Conservation (phyloP, 768 basidiomycete genomes). For the Kwoniella bestiolae region DNA sequence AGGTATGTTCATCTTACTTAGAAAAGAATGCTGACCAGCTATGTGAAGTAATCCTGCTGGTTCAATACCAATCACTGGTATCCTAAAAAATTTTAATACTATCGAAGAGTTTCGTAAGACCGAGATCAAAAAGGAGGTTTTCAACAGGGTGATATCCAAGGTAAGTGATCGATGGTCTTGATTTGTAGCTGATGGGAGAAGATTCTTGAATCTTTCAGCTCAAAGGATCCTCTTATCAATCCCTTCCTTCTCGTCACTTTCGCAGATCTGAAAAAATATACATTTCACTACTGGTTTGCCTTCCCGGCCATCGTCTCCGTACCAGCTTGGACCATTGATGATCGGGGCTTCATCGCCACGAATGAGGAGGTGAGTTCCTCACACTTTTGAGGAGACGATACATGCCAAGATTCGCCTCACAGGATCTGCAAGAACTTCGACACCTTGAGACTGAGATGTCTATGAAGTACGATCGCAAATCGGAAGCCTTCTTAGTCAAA, state of each 20-base stretch:
- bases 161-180: conserved; percentile 58
- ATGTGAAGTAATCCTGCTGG: conserved; percentile 26
- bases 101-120: conserved; percentile 87
- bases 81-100: conserved; percentile 93
- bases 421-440: conserved; percentile 35
- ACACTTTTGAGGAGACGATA: no score
- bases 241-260: conserved; percentile 89
- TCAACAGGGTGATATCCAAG: conserved; percentile 72
- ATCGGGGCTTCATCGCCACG: conserved; percentile 64
- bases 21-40: background rate
- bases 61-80: conserved; percentile 62
- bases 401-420: background rate
- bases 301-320: conserved; percentile 90
- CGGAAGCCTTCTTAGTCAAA: conserved; percentile 28
- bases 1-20: conserved; percentile 26
- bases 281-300: conserved; percentile 97
- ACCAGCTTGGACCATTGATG: conserved; percentile 83
- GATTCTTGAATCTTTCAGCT: conserved; percentile 44
- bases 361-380: conserved; percentile 59
- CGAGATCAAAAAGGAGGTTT: conserved; percentile 83
- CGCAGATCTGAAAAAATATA: conserved; percentile 97
- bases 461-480: background rate
- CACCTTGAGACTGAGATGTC: conserved; percentile 19
- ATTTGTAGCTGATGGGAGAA: background rate
- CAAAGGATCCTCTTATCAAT: conserved; percentile 64